Evolutionary conservation across 1,284 basidiomycete genomes (phyloP).

Genomic region (Trichosporon ovoides): DNA sequence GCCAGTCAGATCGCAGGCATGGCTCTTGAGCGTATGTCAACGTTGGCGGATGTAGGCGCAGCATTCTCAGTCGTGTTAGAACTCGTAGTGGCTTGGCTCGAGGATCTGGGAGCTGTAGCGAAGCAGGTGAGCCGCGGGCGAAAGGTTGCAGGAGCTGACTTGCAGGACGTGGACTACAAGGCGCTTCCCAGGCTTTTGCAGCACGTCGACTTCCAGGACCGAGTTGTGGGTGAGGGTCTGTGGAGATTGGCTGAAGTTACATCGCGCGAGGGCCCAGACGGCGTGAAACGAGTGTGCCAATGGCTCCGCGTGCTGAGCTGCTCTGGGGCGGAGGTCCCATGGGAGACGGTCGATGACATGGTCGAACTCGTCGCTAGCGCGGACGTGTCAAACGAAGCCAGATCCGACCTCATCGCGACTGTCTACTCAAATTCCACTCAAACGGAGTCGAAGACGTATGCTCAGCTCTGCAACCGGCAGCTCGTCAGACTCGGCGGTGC

Average conservation of each 20-base stretch:
- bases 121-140: slow-evolving; percentile 19
- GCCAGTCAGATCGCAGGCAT: slow-evolving; percentile 28
- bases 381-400: slow-evolving; percentile 17
- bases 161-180: slow-evolving; percentile 36
- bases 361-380: slow-evolving; percentile 19
- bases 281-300: slow-evolving; percentile 55
- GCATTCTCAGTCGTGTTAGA: slow-evolving; percentile 61
- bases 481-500: slow-evolving; percentile 16
- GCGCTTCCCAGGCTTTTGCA: slow-evolving; percentile 59
- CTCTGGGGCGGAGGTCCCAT: slow-evolving; percentile 64
- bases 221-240: slow-evolving; percentile 51
- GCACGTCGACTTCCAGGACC: slow-evolving; percentile 19
- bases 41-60: slow-evolving; percentile 43
- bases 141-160: neutral
- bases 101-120: slow-evolving; percentile 41
- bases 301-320: slow-evolving; percentile 64
- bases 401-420: slow-evolving; percentile 31
- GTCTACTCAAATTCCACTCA: slow-evolving; percentile 27
- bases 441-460: slow-evolving; percentile 24
- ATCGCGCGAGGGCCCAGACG: slow-evolving; percentile 52
- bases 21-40: slow-evolving; percentile 31
- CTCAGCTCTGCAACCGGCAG: slow-evolving; percentile 24
- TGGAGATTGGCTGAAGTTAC: slow-evolving; percentile 55
- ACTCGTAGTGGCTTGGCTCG: slow-evolving; percentile 62
- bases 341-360: slow-evolving; percentile 22